Evolutionary conservation across 306 rosid species (phyloP), one percentile per base, ranked within the genome.

Genomic region (Fagus crenata): DNA sequence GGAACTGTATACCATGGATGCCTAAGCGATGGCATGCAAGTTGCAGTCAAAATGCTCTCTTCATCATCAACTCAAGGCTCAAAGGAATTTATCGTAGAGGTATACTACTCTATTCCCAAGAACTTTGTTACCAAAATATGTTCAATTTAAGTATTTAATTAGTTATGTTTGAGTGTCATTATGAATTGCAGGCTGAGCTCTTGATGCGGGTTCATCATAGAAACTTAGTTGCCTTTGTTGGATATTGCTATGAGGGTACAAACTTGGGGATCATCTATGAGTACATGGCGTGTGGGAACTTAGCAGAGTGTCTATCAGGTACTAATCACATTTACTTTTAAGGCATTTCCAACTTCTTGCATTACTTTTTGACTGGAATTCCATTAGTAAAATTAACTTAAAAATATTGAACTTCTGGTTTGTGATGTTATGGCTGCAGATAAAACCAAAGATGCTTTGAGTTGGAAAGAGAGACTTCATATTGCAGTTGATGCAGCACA

Each of bases 1-100:
- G 95, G 92, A 72, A 77, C 75, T 12, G 92, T 90, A 54, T 88
- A 85, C 64, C 84, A 55, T 49, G 96, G 92, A 61, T 65, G 36
- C 65, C 28, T 85, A 58, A 58, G 65, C 5, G 83, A 80, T 7
- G 60, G 68, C 31, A 81, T 86, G 43, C 87, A 86, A 83, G 90
- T 86, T 31, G 91, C 91, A 55, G 90, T 87, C 79, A 90, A 90
- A 81, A 80, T 88, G 79, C 84, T 90, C 60, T 82, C 87, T 43
- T 43, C 73, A 11, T 72, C 79, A 49, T 73, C 89, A n/a, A 5
- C 77, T 32, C 81, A 75, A 78, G 84, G 81, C 17, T 81, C 78
- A 60, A 75, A 35, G 51, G 81, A 89, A 76, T 89, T 87, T 76
- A 84, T 84, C 71, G 77, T 84, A 31, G 91, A 89, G 93, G 91